Evolutionary conservation across 768 basidiomycete species (phyloP).

Genomic region (Boletus rex-veris): DNA sequence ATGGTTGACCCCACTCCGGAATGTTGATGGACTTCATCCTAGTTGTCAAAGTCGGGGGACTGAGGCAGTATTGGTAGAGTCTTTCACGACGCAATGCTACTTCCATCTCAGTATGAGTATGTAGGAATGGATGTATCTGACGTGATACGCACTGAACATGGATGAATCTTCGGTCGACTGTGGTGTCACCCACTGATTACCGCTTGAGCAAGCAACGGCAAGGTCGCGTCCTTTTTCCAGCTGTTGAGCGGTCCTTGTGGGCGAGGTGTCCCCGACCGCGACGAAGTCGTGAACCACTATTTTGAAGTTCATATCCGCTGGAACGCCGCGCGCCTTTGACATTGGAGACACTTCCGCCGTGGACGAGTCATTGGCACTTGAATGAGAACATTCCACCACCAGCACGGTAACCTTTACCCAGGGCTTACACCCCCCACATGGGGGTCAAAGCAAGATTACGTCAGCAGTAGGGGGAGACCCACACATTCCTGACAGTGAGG

Average conservation of each 20-base stretch:
- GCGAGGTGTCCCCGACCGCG: not conserved
- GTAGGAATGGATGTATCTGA: not conserved
- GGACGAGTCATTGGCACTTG: not conserved
- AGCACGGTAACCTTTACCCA: not conserved
- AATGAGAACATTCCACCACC: not conserved
- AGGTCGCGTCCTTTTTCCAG: constrained; percentile 23
- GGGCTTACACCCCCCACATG: not conserved
- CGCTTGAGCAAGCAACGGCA: constrained; percentile 11
- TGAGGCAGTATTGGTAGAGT: constrained; percentile 23
- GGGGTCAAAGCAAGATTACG: constrained; percentile 1
- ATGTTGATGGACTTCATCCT: constrained; percentile 2
- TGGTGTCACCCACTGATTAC: constrained; percentile 20
- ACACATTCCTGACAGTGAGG: too few species aligned
- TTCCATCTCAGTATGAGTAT: constrained; percentile 7
- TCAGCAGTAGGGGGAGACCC: too few species aligned
- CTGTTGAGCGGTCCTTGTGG: not conserved
- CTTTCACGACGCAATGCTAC: constrained; percentile 15
- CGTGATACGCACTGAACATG: constrained; percentile 20
- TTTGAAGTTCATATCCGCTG: not conserved
- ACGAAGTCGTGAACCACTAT: constrained; percentile 26
- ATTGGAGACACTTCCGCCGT: not conserved
- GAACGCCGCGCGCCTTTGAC: not conserved
- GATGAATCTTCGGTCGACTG: constrained; percentile 8
- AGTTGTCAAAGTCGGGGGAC: constrained; percentile 14
- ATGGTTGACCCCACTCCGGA: constrained; percentile 40